Base-by-base conservation (phyloP, 2,329 filamentous ascomycete species). In the Colletotrichum endophyticum region DNA sequence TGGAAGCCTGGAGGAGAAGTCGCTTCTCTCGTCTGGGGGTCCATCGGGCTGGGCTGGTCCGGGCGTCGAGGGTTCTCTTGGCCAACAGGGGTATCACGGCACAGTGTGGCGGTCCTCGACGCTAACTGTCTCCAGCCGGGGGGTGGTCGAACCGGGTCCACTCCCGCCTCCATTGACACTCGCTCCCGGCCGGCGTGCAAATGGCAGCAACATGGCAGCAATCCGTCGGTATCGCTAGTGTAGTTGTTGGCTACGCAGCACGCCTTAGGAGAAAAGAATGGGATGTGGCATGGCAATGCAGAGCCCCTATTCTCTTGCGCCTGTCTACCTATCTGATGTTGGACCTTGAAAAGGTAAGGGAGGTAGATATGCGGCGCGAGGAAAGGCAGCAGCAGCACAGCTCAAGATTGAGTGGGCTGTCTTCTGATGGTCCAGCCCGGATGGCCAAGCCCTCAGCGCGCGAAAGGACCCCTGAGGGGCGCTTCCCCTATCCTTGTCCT, bases 51-150 rank as follows among this genome's bases (percentile, higher is more conserved):
- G 63, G 70, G 39, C 70, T 64, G 70, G 64, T 49, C 64, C 27
- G 63, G 57, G 70, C 64, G 70, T 59, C 19, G 68, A 70, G 68
- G 57, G 68, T 70, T 69, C 30, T 39, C 49, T 61, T 34, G 30
- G 67, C 56, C 39, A 19, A 49, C 73, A 76, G 64, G 73, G 73
- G 63, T 22, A 27, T 44, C 16, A n/a, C 4, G 19, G 16, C 2
- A 76, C 73, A 73, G 73, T 76, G 57, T 15, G 3, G 7, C n/a
- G 5, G 1, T 5, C 1, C 8, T 4, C 4, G 2, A 16, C 70
- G 70, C 70, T 66, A 64, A 73, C 73, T 73, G 73, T 39, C 36
- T 12, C n/a, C 30, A 19, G 69, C 39, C 62, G 63, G 73, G 62
- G 49, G 39, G 36, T 25, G 66, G 53, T 69, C 22, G 49, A 34